Evolutionary conservation across 2,329 filamentous ascomycete genomes (phyloP).

Genomic region (Talaromyces sp.): DNA sequence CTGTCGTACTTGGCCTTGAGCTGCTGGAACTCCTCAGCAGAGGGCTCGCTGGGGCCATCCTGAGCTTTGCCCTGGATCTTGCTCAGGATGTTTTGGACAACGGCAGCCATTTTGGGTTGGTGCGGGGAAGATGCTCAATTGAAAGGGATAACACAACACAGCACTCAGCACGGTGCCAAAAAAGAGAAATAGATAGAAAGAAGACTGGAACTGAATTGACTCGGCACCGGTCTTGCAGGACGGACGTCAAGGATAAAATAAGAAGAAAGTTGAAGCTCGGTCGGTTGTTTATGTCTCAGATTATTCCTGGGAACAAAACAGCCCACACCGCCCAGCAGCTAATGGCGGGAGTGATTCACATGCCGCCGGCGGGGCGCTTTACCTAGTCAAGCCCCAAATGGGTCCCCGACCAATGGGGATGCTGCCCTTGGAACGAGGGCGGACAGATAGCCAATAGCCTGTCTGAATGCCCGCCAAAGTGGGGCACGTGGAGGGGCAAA

Average conservation of each 20-base stretch:
- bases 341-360: background rate
- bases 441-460: background rate
- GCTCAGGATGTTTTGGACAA: conserved; percentile 45
- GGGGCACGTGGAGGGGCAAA: background rate
- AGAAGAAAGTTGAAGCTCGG: background rate
- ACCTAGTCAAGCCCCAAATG: background rate
- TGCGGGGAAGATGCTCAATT: background rate
- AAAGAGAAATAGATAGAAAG: conserved; percentile 1
- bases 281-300: background rate
- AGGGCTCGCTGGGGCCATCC: conserved; percentile 44
- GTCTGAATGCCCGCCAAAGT: background rate
- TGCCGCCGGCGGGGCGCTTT: background rate
- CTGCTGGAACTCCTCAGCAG: conserved; percentile 60
- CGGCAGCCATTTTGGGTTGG: conserved; percentile 28
- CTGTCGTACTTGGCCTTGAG: conserved; percentile 69
- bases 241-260: background rate
- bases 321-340: conserved; percentile 3
- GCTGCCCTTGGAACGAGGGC: background rate
- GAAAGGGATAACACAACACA: background rate
- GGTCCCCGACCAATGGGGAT: background rate
- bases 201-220: background rate
- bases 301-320: background rate
- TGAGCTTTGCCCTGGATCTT: conserved; percentile 40
- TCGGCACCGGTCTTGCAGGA: background rate
- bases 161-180: background rate